Evolutionary conservation across 2,329 filamentous ascomycete species (phyloP).

Genomic region (Rugonectria rugulosa): DNA sequence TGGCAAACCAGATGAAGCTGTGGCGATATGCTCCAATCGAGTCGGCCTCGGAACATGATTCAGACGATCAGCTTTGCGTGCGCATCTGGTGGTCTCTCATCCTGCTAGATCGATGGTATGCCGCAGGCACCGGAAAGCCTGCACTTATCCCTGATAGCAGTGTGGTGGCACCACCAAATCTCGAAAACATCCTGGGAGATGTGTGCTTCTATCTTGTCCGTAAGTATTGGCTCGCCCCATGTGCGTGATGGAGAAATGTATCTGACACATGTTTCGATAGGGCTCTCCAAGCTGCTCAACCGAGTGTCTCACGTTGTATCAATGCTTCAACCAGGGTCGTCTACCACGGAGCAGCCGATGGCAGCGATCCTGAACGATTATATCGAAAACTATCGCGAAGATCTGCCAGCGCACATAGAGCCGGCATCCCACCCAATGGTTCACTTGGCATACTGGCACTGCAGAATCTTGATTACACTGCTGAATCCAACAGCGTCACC

Average conservation of each 20-base stretch:
- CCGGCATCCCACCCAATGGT: slow-evolving; percentile 62
- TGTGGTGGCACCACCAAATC: slow-evolving; percentile 65
- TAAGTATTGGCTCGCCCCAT: slow-evolving; percentile 50
- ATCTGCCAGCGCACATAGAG: slow-evolving; percentile 65
- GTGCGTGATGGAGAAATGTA: background rate
- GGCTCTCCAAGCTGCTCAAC: slow-evolving; percentile 64
- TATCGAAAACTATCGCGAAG: slow-evolving; percentile 69
- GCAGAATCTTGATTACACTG: slow-evolving; percentile 69
- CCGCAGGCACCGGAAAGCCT: slow-evolving; percentile 70
- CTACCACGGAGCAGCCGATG: slow-evolving; percentile 44
- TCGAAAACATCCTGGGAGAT: slow-evolving; percentile 68
- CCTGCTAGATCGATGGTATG: slow-evolving; percentile 77
- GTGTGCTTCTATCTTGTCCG: slow-evolving; percentile 70
- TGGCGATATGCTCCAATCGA: slow-evolving; percentile 54
- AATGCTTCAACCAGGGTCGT: slow-evolving; percentile 44
- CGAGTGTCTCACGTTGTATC: slow-evolving; percentile 49
- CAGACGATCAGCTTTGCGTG: slow-evolving; percentile 67
- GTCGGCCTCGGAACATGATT: slow-evolving; percentile 61
- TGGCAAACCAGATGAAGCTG: slow-evolving; percentile 71
- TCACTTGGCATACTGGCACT: slow-evolving; percentile 75
- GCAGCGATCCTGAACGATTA: slow-evolving; percentile 47
- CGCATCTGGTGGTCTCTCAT: slow-evolving; percentile 77
- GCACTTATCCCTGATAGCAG: slow-evolving; percentile 68
- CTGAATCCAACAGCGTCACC: slow-evolving; percentile 63
- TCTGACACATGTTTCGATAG: slow-evolving; percentile 43